Percentiles rank a stretch among this genome's conserved stretches.
Evolutionary conservation across 176 grass and related monocot genomes (phyloP).

Genomic region (Saccharum spontaneum): DNA sequence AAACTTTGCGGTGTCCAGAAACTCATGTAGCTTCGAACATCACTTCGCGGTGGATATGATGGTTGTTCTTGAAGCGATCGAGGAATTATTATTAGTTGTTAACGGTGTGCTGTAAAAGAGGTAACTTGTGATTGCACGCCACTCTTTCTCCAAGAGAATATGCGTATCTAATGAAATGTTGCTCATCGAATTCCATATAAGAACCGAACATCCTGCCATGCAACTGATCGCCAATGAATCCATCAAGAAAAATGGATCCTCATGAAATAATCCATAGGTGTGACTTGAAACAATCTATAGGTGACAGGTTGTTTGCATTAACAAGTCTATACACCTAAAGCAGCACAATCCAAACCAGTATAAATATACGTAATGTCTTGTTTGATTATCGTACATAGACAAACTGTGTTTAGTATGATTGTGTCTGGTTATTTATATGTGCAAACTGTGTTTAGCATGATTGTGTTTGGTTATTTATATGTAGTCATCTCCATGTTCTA

Average conservation of each 20-base stretch:
- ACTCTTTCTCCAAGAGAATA: background rate
- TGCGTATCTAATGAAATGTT: background rate
- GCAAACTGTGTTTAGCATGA: too few relatives aligned
- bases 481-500: background rate
- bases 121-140: background rate
- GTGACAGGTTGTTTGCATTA: background rate
- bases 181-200: background rate
- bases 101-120: background rate
- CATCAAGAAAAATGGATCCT: background rate
- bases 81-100: background rate
- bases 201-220: background rate
- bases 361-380: background rate
- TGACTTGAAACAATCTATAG: background rate
- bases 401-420: background rate
- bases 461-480: background rate
- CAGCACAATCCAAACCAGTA: background rate
- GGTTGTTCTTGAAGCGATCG: background rate
- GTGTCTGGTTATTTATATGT: too few relatives aligned
- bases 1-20: background rate
- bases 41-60: background rate
- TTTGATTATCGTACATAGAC: background rate
- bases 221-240: background rate
- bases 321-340: background rate
- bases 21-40: background rate
- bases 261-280: background rate